Evolutionary conservation across 2,329 filamentous ascomycete genomes (phyloP).

Genomic region (Clarireedia sp.): DNA sequence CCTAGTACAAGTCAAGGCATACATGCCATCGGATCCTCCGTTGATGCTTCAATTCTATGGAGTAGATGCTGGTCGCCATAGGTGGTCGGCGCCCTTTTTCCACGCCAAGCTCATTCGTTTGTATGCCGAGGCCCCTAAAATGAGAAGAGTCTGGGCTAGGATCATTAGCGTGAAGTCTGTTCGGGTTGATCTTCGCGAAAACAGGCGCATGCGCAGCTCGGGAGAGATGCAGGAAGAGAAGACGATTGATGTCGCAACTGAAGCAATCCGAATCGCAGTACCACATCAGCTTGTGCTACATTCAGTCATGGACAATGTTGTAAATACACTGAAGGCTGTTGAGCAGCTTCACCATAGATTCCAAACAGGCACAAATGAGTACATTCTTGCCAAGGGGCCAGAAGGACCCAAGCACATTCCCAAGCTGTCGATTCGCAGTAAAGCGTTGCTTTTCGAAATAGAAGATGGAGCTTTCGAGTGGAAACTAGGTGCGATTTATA

Average conservation of each 20-base stretch:
- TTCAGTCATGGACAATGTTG: constrained; percentile 85
- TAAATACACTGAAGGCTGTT: constrained; percentile 79
- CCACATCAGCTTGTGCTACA: constrained; percentile 88
- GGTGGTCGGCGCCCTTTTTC: constrained; percentile 80
- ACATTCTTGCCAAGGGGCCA: constrained; percentile 76
- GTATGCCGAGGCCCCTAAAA: constrained; percentile 78
- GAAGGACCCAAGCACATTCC: constrained; percentile 82
- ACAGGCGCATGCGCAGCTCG: constrained; percentile 56
- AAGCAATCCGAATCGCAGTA: constrained; percentile 79
- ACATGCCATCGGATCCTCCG: constrained; percentile 80
- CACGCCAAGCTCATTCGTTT: constrained; percentile 71
- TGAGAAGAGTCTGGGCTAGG: constrained; percentile 78
- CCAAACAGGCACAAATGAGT: constrained; percentile 77
- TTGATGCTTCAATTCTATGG: constrained; percentile 85
- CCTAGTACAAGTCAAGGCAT: constrained; percentile 79
- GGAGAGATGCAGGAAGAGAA: constrained; percentile 61
- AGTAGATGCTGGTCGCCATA: constrained; percentile 73
- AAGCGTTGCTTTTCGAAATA: constrained; percentile 79
- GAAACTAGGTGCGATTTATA: constrained; percentile 92
- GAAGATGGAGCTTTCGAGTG: constrained; percentile 97
- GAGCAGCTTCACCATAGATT: constrained; percentile 92
- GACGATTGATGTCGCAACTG: constrained; percentile 74
- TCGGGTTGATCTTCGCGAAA: constrained; percentile 72
- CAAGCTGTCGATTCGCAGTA: constrained; percentile 73
- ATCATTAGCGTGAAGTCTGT: constrained; percentile 76